Evolutionary conservation across 2,329 filamentous ascomycete species (phyloP).

Genomic region (Talaromyces sp.): DNA sequence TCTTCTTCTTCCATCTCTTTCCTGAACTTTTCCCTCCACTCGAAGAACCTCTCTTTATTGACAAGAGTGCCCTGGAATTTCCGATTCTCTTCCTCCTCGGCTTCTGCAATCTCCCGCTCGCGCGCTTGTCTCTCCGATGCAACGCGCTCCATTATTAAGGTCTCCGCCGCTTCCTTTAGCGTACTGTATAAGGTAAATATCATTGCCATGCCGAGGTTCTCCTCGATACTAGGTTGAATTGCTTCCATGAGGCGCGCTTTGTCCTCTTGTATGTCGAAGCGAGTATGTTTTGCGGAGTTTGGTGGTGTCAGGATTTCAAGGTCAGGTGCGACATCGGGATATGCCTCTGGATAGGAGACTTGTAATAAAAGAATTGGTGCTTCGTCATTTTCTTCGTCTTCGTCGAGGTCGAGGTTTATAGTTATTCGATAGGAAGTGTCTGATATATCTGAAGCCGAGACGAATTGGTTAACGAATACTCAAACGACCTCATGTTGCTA

Average conservation of each 20-base stretch:
- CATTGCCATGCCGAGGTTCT: conserved; percentile 97
- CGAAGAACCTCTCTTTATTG: conserved; percentile 77
- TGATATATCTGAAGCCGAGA: conserved; percentile 66
- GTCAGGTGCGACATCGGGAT: conserved; percentile 80
- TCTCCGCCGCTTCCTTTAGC: conserved; percentile 87
- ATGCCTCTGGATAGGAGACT: conserved; percentile 83
- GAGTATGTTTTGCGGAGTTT: conserved; percentile 65
- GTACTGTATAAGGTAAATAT: conserved; percentile 84
- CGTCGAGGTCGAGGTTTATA: conserved; percentile 75
- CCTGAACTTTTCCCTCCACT: conserved; percentile 75
- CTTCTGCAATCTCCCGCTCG: conserved; percentile 55
- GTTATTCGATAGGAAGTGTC: conserved; percentile 85
- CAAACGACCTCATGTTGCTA: background rate
- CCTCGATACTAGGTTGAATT: conserved; percentile 73
- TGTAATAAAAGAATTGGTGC: conserved; percentile 71
- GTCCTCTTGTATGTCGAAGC: conserved; percentile 78
- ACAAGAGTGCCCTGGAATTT: conserved; percentile 93
- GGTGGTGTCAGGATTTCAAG: conserved; percentile 75
- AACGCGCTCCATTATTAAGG: conserved; percentile 71
- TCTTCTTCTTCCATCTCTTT: conserved; percentile 76
- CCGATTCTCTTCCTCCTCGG: conserved; percentile 86
- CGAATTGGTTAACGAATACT: conserved; percentile 20
- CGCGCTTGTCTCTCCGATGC: conserved; percentile 56
- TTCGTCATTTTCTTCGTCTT: conserved; percentile 59
- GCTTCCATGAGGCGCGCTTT: conserved; percentile 68